phyloP scores from a whole-genome alignment of 2,329 filamentous ascomycete species.

The Dactylellina leptospora region DNA sequence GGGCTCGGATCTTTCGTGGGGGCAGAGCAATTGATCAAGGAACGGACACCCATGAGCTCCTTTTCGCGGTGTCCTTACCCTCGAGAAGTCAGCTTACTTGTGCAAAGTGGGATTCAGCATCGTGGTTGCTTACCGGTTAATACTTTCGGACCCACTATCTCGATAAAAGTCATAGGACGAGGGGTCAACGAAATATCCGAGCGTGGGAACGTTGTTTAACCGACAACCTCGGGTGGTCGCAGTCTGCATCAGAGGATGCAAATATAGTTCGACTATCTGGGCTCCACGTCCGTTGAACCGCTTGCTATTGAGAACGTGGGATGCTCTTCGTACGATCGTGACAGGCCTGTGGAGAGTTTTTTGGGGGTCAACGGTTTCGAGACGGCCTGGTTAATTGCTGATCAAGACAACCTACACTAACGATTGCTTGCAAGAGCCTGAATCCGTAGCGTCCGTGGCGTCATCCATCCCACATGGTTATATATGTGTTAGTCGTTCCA shows the following conservation, averaged over 20 bases:
- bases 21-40: not conserved
- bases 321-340: too few species aligned
- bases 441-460: conserved; percentile 16
- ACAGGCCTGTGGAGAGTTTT: not conserved
- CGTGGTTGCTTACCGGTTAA: conserved; percentile 35
- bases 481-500: not conserved
- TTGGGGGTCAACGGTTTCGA: conserved; percentile 29
- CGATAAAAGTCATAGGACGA: conserved; percentile 11
- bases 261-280: conserved; percentile 22
- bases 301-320: conserved; percentile 20
- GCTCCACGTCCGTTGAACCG: conserved; percentile 21
- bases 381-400: conserved; percentile 42
- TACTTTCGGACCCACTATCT: conserved; percentile 31
- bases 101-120: conserved; percentile 17
- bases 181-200: conserved; percentile 17
- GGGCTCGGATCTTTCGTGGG: conserved; percentile 15
- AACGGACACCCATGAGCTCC: not conserved
- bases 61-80: not conserved
- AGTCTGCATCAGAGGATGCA: conserved; percentile 17
- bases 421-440: conserved; percentile 32
- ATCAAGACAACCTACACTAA: conserved; percentile 8
- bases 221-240: conserved; percentile 28
- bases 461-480: conserved; percentile 2
- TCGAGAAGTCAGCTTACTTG: conserved; percentile 40
- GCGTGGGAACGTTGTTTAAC: conserved; percentile 23